Evolutionary conservation across 257 asterid species (phyloP), one percentile per base, ranked within the genome.

Genomic region (Voacanga thouarsii): DNA sequence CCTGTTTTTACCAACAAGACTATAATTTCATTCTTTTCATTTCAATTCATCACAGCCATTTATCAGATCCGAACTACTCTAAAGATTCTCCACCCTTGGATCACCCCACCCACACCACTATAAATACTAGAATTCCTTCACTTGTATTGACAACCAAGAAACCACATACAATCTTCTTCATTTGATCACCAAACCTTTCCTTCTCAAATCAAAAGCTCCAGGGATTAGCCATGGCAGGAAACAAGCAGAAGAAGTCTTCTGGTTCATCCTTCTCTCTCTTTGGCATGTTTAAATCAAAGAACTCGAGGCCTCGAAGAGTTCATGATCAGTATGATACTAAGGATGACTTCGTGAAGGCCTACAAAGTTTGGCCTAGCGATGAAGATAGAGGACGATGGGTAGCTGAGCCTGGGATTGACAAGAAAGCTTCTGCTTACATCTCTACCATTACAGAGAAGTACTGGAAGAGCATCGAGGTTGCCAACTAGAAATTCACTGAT

Each of bases 381-480:
- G 92, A 93, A 68, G 98, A 93, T 56, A 80, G 93, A 78, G 96
- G 92, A 4, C 80, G 88, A 2, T 93, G 96, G 93, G 96, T 93
- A 43, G 97, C 97, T 1, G 95, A 93, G 72, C 98, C 98, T 1
- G 87, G 90, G 2, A 92, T 93, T 45, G 95, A 93, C 74, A 80
- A 79, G 81, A 88, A 84, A 74, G 97, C 95, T 37, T 77, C 92
- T 14, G 89, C 86, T 43, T 93, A 85, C 78, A 89, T 93, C 66
- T 30, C 89, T 64, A 49, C 61, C 4, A 88, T 82, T 14, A 91
- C 94, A 1, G 82, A 88, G 30, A 87, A 63, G 77, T 73, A 57
- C 44, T 88, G 94, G 96, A 90, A 84, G 74, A 84, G 76, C 47
- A 84, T 80, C 3, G 85, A 80, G 18, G 84, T 80, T 23, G 71